These are phyloP conservation scores for Petunia secreta DNA, from an alignment of 257 asterid genomes.

Conservation along the genomic window DNA sequence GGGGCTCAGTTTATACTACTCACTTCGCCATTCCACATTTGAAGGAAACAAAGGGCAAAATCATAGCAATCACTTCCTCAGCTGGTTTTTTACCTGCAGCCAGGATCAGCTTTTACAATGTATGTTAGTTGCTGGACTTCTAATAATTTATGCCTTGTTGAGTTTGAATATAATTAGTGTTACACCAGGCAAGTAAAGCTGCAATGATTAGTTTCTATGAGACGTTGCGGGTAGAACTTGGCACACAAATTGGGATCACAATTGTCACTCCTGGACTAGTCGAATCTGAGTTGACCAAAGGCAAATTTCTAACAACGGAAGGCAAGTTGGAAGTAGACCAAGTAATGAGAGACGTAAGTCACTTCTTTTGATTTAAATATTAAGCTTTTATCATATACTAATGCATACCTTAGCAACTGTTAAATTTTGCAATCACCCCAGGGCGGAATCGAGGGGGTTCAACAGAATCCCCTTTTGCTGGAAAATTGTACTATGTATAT, in stretches of 20 bases:
- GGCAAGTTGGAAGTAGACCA: slow-evolving; percentile 58
- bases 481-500: too few relatives aligned
- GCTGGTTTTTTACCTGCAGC: slow-evolving; percentile 64
- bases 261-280: slow-evolving; percentile 63
- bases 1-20: slow-evolving; percentile 66
- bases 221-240: slow-evolving; percentile 71
- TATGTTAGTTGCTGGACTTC: slow-evolving; percentile 2
- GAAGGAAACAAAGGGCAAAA: slow-evolving; percentile 57
- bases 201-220: slow-evolving; percentile 67
- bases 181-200: slow-evolving; percentile 75
- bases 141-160: background rate
- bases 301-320: slow-evolving; percentile 50
- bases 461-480: too few relatives aligned
- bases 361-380: background rate
- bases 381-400: background rate
- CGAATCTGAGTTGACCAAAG: slow-evolving; percentile 70
- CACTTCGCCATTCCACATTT: slow-evolving; percentile 62
- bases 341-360: slow-evolving; percentile 67
- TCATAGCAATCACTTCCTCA: slow-evolving; percentile 59
- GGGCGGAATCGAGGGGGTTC: too few relatives aligned
- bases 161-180: background rate
- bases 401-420: slow-evolving; percentile 29
- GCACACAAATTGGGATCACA: slow-evolving; percentile 64
- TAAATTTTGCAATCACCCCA: slow-evolving; percentile 31
- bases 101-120: slow-evolving; percentile 68